Percentiles rank a stretch among this genome's conserved stretches.
phyloP scores from a whole-genome alignment of 257 asterid species.

The Penstemon davidsonii region DNA sequence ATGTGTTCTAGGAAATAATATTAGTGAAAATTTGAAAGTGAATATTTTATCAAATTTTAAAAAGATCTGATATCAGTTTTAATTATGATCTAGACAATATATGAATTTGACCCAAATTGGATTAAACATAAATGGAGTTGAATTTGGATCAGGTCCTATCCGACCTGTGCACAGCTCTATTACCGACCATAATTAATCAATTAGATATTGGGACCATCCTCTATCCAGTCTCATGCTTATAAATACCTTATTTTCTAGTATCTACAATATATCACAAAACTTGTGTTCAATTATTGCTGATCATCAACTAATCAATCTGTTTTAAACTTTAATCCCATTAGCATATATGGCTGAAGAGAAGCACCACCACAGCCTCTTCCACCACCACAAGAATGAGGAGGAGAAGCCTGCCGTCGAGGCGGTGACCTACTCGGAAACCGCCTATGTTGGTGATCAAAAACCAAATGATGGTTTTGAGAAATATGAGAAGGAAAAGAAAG shows the following conservation, averaged over 20 bases:
- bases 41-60: too few species aligned
- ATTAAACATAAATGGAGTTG: too few species aligned
- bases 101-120: too few species aligned
- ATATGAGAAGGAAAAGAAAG: constrained; percentile 53
- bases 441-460: neutral
- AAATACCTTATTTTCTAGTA: constrained; percentile 4
- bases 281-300: too few species aligned
- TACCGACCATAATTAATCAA: neutral
- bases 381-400: constrained; percentile 45
- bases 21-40: too few species aligned
- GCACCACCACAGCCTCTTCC: constrained; percentile 46
- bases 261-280: neutral
- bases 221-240: constrained; percentile 17
- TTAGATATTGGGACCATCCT: neutral
- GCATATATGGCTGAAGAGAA: constrained; percentile 48
- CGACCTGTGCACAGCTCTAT: too few species aligned
- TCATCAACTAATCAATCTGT: neutral
- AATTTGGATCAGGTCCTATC: too few species aligned
- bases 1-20: too few species aligned
- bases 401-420: constrained; percentile 28
- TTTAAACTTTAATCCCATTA: neutral
- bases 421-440: constrained; percentile 37
- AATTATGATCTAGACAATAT: too few species aligned
- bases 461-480: constrained; percentile 17
- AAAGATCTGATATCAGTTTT: too few species aligned